Percentiles rank a stretch among this genome's conserved stretches.
Evolutionary conservation across 2,329 filamentous ascomycete species (phyloP).

Genomic region (Talaromyces sp.): DNA sequence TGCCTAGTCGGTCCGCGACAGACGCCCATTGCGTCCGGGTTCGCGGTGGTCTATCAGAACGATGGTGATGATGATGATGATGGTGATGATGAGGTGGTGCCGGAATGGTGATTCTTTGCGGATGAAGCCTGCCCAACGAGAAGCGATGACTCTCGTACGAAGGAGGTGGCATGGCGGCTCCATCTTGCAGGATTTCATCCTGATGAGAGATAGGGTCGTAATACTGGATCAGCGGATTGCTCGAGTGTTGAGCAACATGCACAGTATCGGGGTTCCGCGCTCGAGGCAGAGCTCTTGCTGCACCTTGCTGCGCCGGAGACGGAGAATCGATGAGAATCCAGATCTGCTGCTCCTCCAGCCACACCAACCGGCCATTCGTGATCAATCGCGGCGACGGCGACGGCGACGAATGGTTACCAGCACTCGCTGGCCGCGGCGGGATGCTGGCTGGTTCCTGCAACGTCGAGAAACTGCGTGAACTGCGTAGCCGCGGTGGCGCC

Average conservation of each 20-base stretch:
- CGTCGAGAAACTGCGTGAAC: conserved; percentile 5
- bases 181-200: conserved; percentile 1
- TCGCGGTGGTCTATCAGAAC: not conserved
- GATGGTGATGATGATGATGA: not conserved
- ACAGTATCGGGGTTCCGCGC: not conserved
- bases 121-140: conserved; percentile 6
- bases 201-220: not conserved
- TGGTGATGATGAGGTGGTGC: not conserved
- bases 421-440: conserved; percentile 8
- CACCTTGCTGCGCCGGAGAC: not conserved
- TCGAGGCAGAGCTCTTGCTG: not conserved
- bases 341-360: conserved; percentile 25
- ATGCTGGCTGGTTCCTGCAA: conserved; percentile 4
- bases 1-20: conserved; percentile 19
- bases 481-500: not conserved
- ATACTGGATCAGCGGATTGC: not conserved
- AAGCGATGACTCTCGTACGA: conserved; percentile 25
- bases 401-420: not conserved
- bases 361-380: conserved; percentile 21
- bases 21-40: conserved; percentile 20
- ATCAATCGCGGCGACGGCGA: conserved; percentile 4
- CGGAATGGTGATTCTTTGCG: not conserved
- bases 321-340: conserved; percentile 19
- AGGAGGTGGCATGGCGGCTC: conserved; percentile 17
- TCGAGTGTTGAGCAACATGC: not conserved